phyloP scores from a whole-genome alignment of 345 rosid genomes.

The Sisymbrium altissimum region DNA sequence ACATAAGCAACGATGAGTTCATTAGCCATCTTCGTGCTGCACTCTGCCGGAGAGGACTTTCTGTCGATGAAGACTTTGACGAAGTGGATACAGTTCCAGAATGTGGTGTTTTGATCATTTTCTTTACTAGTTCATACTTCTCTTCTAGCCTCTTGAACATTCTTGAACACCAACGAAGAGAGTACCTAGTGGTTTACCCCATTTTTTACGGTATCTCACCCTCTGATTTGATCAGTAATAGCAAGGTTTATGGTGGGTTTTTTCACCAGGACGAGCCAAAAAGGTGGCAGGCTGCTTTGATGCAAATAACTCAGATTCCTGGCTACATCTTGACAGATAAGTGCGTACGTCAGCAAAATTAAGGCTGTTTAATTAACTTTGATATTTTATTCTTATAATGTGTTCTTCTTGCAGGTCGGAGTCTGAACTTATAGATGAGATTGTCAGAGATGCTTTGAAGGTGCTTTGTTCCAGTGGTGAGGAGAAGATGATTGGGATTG shows the following conservation, averaged over 20 bases:
- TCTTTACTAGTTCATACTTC: slow-evolving; percentile 3
- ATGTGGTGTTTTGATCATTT: slow-evolving; percentile 7
- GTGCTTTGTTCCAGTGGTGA: background rate
- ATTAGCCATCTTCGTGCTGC: slow-evolving; percentile 21
- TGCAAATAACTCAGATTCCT: background rate
- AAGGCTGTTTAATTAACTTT: too few species aligned
- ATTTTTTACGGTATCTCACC: background rate
- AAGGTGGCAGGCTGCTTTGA: slow-evolving; percentile 1
- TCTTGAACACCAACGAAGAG: background rate
- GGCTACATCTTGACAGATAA: slow-evolving; percentile 23
- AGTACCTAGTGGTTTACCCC: background rate
- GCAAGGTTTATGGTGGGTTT: background rate
- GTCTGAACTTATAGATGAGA: slow-evolving; percentile 23
- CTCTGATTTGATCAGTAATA: background rate
- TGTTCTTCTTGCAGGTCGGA: slow-evolving; percentile 30
- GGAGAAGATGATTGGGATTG: slow-evolving; percentile 24
- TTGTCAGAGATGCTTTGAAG: slow-evolving; percentile 15
- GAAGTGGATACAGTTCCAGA: background rate
- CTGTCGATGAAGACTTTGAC: background rate
- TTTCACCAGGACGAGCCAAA: background rate
- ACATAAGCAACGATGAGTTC: background rate
- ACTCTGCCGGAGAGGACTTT: slow-evolving; percentile 22
- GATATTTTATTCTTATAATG: background rate
- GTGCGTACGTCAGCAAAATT: too few species aligned
- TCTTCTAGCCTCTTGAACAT: slow-evolving; percentile 8